Base-by-base conservation (phyloP, 208 protist genomes). In the Wallacemonas sp. region DNA sequence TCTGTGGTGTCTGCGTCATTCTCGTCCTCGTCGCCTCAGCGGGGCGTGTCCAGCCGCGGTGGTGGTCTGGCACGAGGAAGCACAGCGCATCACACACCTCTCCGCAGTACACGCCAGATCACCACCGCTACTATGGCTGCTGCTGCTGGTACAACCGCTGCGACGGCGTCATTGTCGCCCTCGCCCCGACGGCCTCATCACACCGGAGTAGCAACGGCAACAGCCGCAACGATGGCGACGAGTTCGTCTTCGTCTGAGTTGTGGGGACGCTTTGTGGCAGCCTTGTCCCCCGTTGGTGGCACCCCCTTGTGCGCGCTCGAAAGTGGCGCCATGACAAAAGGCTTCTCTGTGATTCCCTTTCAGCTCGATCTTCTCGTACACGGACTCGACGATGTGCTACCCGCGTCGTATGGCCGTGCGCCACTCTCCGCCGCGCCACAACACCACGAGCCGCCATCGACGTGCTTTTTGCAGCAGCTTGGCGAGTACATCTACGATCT, bases 201-300 rank as follows among this genome's bases (percentile, higher is more conserved):
- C n/a, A n/a, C n/a, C 36, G 36, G 9, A 41, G 9, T 14, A 41
- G 9, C 36, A 41, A 6, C 36, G 14, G 9, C 36, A 41, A 6
- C 36, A 41, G 36, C 36, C 6, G 36, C 36, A 41, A 14, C 36
- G n/a, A 41, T 14, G 14, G 36, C 36, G 36, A 41, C 36, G 36
- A 6, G 36, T 14, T 6, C 36, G 36, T 41, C 36, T 22, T 49
- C 44, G 5, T 24, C 46, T 11, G 62, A 76, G 34, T 24, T 77
- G 41, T 88, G 80, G 80, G 79, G 80, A n/a, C 39, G 46, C 12
- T 88, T 91, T 34, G 58, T 80, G 6, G 62, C 59, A 2, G 63
- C 75, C 12, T 61, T 86, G 45, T 70, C 85, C 1, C 74, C 81
- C 0, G 75, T 91, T 5, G 81, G 59, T 3, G 85, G 85, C 15